Percentiles rank a stretch among this genome's conserved stretches.
phyloP scores from a whole-genome alignment of 768 basidiomycete genomes.

The Leucogyrophana mollusca region DNA sequence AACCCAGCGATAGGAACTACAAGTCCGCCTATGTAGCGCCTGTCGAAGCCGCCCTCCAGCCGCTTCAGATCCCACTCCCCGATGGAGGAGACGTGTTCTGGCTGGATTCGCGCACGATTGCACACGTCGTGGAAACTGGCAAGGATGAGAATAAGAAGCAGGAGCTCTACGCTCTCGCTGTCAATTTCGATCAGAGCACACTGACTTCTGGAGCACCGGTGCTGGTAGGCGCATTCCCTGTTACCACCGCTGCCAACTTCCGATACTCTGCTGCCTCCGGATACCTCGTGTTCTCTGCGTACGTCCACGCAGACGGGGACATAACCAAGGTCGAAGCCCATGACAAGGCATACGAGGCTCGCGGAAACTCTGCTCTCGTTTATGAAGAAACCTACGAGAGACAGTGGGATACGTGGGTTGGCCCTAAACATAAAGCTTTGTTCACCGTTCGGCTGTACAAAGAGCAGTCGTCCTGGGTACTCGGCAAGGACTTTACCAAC shows the following conservation, averaged over 20 bases:
- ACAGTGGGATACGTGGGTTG: constrained; percentile 82
- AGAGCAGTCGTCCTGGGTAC: constrained; percentile 47
- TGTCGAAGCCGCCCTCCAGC: constrained; percentile 47
- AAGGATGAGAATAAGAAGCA: constrained; percentile 48
- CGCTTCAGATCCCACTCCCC: constrained; percentile 57
- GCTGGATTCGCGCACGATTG: constrained; percentile 71
- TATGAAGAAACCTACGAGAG: constrained; percentile 68
- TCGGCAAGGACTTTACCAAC: constrained; percentile 54
- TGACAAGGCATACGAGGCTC: constrained; percentile 69
- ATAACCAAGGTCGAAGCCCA: constrained; percentile 65
- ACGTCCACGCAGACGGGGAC: constrained; percentile 75
- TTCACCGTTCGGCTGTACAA: constrained; percentile 63
- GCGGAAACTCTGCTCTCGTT: constrained; percentile 70
- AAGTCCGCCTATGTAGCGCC: constrained; percentile 66
- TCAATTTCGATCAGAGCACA: constrained; percentile 37
- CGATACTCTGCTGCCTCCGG: constrained; percentile 53
- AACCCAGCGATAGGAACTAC: constrained; percentile 50
- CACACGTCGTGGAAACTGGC: constrained; percentile 54
- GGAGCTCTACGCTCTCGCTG: constrained; percentile 58
- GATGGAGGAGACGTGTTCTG: constrained; percentile 79
- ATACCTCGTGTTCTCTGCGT: constrained; percentile 80
- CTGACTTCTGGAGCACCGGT: constrained; percentile 24
- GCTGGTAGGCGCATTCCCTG: constrained; percentile 66
- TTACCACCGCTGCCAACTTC: constrained; percentile 69
- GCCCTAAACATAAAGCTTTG: constrained; percentile 67